These are phyloP conservation scores for Tremellales sp. DNA, from an alignment of 1,284 basidiomycete species.

Conservation along the genomic window DNA sequence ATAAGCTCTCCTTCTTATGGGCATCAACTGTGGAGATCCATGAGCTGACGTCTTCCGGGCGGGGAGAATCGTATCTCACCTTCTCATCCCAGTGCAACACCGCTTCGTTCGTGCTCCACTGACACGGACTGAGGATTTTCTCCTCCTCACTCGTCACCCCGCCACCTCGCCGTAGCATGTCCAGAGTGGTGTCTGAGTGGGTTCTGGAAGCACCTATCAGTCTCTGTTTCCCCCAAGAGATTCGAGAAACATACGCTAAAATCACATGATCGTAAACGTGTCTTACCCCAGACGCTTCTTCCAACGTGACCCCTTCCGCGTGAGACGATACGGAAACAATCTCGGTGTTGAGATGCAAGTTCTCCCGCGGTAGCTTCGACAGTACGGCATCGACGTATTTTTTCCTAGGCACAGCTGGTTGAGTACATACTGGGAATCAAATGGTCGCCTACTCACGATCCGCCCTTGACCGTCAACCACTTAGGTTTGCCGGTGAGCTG, in stretches of 20 bases:
- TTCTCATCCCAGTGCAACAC: constrained; percentile 64
- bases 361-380: constrained; percentile 54
- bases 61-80: constrained; percentile 42
- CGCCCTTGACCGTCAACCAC: constrained; percentile 72
- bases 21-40: constrained; percentile 59
- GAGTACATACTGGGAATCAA: not conserved
- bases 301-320: constrained; percentile 33
- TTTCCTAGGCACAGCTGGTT: constrained; percentile 49
- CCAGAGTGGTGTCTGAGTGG: constrained; percentile 65
- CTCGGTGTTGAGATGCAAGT: constrained; percentile 61
- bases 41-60: not conserved
- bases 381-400: constrained; percentile 65
- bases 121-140: constrained; percentile 57
- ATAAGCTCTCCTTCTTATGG: constrained; percentile 59
- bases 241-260: constrained; percentile 55
- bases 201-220: constrained; percentile 18
- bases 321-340: constrained; percentile 47
- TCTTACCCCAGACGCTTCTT: constrained; percentile 34
- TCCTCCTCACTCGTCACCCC: constrained; percentile 58
- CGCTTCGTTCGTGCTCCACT: constrained; percentile 67
- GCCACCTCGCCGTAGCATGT: constrained; percentile 58
- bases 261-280: constrained; percentile 69
- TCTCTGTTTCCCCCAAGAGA: not conserved
- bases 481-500: constrained; percentile 69
- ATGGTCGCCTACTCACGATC: constrained; percentile 54